A percentile compares a stretch with the other conserved stretches of the same genome.
phyloP scores from a whole-genome alignment of 1,284 basidiomycete species.

The Mycena citricolor region DNA sequence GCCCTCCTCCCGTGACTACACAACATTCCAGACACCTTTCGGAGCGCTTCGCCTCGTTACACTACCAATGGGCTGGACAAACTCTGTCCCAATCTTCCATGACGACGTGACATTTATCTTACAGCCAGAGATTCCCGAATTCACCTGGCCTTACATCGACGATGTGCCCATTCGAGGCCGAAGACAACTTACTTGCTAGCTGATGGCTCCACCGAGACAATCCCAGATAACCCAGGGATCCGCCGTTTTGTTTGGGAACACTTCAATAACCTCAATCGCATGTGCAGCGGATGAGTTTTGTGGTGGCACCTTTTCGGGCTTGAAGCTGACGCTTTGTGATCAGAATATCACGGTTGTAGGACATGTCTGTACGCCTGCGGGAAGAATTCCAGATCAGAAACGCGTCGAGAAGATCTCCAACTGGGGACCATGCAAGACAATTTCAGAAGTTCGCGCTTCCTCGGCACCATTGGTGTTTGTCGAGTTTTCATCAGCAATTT shows the following conservation, averaged over 20 bases:
- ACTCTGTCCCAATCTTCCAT: constrained; percentile 32
- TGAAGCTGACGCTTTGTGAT: constrained; percentile 27
- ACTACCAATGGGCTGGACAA: constrained; percentile 34
- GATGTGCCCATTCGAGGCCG: constrained; percentile 29
- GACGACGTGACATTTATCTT: constrained; percentile 30
- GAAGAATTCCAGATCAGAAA: constrained; percentile 25
- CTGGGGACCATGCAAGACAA: constrained; percentile 27
- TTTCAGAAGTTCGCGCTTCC: constrained; percentile 29
- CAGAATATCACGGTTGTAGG: constrained; percentile 26
- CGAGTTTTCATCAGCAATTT: constrained; percentile 33
- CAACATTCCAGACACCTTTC: constrained; percentile 29
- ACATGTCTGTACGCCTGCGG: constrained; percentile 29
- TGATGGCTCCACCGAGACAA: constrained; percentile 26
- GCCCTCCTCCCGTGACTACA: constrained; percentile 25
- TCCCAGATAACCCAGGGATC: constrained; percentile 25
- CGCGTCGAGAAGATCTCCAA: constrained; percentile 22
- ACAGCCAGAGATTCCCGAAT: constrained; percentile 26
- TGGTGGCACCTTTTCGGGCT: constrained; percentile 28
- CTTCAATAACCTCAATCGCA: constrained; percentile 25
- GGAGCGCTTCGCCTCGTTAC: constrained; percentile 25
- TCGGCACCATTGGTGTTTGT: constrained; percentile 29
- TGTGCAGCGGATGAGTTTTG: constrained; percentile 31
- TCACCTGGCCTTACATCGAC: constrained; percentile 29
- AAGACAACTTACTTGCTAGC: constrained; percentile 19
- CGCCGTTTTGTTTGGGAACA: constrained; percentile 30